Base-by-base conservation (phyloP, 2,329 filamentous ascomycete genomes). In the Hypoxylon sp. region DNA sequence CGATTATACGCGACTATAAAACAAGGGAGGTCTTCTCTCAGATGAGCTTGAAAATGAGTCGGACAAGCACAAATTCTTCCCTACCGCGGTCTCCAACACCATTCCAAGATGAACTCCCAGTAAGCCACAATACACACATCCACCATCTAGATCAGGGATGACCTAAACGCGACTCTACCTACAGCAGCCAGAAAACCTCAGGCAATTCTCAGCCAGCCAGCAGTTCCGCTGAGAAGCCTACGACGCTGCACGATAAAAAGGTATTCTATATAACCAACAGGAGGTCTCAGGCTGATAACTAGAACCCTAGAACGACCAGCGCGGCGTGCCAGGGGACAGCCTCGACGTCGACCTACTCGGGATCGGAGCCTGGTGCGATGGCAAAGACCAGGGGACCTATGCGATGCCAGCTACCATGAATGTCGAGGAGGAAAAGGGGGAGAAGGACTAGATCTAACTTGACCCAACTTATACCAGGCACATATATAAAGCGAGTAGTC, bases 291-390 rank as follows among this genome's bases (percentile, higher is more conserved):
- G n/a, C n/a, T n/a, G n/a, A n/a, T n/a, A n/a, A n/a, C n/a, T n/a
- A n/a, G n/a, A n/a, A n/a, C n/a, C n/a, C n/a, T 15, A 24, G 40
- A 7, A 2, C 11, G 10, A 6, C 21, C 41, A 6, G 20, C n/a
- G 13, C 0, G 2, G 5, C 20, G 27, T 23, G 3, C 10, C 21
- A 8, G 31, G 46, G 13, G 31, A 40, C 1, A 18, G 3, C n/a
- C 23, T 47, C 5, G 13, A 40, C 21, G 18, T 37, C 8, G 31
- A 46, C 31, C 17, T 53, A 13, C 41, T 53, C 3, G 33, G 41
- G 37, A 24, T 53, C 10, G 49, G 49, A 18, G 17, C 49, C 15
- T 53, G 49, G 41, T 46, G 49, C 18, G 37, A 40, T 23, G 20
- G 5, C 18, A 40, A 40, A 20, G 18, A 40, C n/a, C n/a, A n/a